Conservation (phyloP, 306 rosid genomes). For the Aeschynomene evenia region DNA sequence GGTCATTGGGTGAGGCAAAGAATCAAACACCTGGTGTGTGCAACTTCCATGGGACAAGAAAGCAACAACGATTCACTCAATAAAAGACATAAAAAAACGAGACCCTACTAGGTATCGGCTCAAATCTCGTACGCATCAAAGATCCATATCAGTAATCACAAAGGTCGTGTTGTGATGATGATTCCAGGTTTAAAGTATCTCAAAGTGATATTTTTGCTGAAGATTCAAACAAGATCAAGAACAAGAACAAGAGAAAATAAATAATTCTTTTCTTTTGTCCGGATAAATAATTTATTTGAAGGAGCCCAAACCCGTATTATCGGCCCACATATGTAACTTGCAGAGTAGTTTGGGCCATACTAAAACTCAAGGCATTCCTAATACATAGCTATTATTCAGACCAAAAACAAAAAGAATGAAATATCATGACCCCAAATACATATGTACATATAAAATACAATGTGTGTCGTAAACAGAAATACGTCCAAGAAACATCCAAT, state of each 20-base stretch:
- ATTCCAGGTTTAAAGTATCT: too few relatives aligned
- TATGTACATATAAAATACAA: too few relatives aligned
- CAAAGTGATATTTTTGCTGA: too few relatives aligned
- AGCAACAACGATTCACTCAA: not conserved
- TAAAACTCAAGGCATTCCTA: not conserved
- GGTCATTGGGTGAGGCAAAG: conserved; percentile 23
- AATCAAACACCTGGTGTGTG: conserved; percentile 45
- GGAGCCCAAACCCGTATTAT: not conserved
- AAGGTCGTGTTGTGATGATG: not conserved
- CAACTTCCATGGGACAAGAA: not conserved
- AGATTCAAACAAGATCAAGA: too few relatives aligned
- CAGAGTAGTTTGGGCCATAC: not conserved
- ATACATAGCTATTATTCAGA: too few relatives aligned
- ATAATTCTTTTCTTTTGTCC: too few relatives aligned
- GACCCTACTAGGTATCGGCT: not conserved
- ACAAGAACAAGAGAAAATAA: too few relatives aligned
- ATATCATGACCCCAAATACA: too few relatives aligned
- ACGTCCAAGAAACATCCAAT: too few relatives aligned
- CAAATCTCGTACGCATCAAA: not conserved
- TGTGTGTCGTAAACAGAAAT: too few relatives aligned
- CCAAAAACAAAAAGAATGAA: too few relatives aligned
- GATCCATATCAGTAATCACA: not conserved
- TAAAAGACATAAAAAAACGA: not conserved
- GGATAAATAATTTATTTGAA: too few relatives aligned
- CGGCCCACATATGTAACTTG: not conserved